Conservation (phyloP, 352 stramenopile genomes). For the Globisporangium yorkense region DNA sequence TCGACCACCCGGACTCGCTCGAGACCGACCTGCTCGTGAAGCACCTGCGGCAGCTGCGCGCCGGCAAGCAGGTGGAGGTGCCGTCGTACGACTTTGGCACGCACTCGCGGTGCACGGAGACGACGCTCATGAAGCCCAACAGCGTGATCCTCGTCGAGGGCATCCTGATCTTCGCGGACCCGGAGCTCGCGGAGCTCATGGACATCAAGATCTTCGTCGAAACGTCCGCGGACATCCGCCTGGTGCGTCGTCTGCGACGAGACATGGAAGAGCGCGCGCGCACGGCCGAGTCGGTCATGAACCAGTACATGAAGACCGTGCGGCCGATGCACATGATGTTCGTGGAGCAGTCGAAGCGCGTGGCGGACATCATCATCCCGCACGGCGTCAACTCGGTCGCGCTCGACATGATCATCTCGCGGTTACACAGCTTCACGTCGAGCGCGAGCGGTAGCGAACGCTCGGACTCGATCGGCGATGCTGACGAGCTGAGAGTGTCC, state of each 20-base stretch:
- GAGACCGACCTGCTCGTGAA: slow-evolving; percentile 93
- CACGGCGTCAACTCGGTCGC: slow-evolving; percentile 91
- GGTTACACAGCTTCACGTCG: slow-evolving; percentile 75
- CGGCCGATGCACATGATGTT: slow-evolving; percentile 98
- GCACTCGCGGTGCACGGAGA: slow-evolving; percentile 85
- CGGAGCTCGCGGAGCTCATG: slow-evolving; percentile 86
- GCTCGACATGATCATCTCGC: slow-evolving; percentile 92
- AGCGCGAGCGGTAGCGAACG: slow-evolving; percentile 33
- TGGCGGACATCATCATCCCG: slow-evolving; percentile 95
- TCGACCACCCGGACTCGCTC: slow-evolving; percentile 96
- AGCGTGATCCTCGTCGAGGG: slow-evolving; percentile 95
- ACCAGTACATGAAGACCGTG: slow-evolving; percentile 97
- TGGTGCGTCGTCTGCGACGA: slow-evolving; percentile 89
- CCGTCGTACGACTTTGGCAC: slow-evolving; percentile 95
- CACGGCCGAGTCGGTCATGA: slow-evolving; percentile 92
- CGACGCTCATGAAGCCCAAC: slow-evolving; percentile 77
- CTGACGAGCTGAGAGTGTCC: slow-evolving; percentile 14
- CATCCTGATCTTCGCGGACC: slow-evolving; percentile 95
- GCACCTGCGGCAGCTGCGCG: slow-evolving; percentile 85
- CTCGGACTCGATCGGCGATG: slow-evolving; percentile 38
- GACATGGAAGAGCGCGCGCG: slow-evolving; percentile 94
- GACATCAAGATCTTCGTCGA: slow-evolving; percentile 98
- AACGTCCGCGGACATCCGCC: slow-evolving; percentile 92
- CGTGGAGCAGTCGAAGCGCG: slow-evolving; percentile 94
- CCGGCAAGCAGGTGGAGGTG: slow-evolving; percentile 85